These are phyloP conservation scores for Aspergillus sp. DNA, from an alignment of 2,329 filamentous ascomycete genomes.

Conservation along the genomic window DNA sequence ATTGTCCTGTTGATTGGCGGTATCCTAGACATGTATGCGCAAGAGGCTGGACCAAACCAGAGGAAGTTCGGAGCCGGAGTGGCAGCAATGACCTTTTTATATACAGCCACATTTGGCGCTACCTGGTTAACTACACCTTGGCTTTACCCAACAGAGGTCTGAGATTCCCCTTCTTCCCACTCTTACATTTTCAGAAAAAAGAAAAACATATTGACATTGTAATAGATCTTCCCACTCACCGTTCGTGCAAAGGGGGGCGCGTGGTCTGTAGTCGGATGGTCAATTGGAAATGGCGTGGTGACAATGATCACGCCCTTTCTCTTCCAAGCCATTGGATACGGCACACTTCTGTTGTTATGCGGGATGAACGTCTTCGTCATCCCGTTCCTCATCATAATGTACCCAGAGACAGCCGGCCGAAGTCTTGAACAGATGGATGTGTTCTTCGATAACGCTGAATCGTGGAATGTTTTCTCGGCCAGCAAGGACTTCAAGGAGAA, in stretches of 20 bases:
- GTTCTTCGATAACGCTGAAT: conserved; percentile 7
- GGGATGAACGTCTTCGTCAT: conserved; percentile 55
- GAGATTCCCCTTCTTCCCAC: not conserved
- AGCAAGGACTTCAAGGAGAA: not conserved
- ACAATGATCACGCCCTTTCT: conserved; percentile 45
- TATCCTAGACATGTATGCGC: conserved; percentile 45
- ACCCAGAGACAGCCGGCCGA: conserved; percentile 11
- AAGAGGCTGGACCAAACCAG: conserved; percentile 31
- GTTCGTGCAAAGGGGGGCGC: conserved; percentile 63
- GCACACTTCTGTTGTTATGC: conserved; percentile 63
- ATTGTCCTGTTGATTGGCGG: conserved; percentile 57
- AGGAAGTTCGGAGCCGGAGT: conserved; percentile 53
- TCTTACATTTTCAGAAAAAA: not conserved
- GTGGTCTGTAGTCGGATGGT: conserved; percentile 64
- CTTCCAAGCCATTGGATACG: conserved; percentile 54
- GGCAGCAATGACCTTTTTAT: conserved; percentile 59
- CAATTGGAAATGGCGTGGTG: conserved; percentile 54
- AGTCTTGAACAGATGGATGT: conserved; percentile 17
- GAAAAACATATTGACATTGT: not conserved
- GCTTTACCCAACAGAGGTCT: conserved; percentile 54
- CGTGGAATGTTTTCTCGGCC: not conserved
- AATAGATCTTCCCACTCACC: conserved; percentile 54
- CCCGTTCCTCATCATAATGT: conserved; percentile 47
- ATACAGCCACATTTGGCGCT: conserved; percentile 53
- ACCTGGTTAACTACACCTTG: conserved; percentile 52